Percentiles rank a stretch among this genome's conserved stretches.
These are phyloP conservation scores for Cucurbita argyrosperma DNA, from an alignment of 306 rosid genomes.

Conservation along the genomic window DNA sequence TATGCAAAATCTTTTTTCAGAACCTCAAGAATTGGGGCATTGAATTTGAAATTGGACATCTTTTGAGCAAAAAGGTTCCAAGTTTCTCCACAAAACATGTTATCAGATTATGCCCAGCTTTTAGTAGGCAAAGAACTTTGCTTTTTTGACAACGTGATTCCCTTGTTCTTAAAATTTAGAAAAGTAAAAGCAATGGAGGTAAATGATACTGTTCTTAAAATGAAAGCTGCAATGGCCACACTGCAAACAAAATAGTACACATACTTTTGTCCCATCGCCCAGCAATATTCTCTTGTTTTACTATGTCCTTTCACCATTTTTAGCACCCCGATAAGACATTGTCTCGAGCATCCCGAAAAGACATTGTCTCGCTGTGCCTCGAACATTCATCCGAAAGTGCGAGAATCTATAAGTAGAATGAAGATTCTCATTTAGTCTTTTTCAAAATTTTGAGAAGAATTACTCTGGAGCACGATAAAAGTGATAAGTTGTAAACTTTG, in stretches of 20 bases:
- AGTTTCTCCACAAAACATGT: background rate
- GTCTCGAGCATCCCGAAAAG: background rate
- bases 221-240: conserved; percentile 5
- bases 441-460: too few relatives aligned
- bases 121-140: background rate
- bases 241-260: background rate
- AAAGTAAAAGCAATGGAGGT: background rate
- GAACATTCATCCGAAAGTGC: background rate
- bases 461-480: too few relatives aligned
- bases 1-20: background rate
- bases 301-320: background rate
- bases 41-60: background rate
- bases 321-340: background rate
- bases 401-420: too few relatives aligned
- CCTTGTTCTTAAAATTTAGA: background rate
- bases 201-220: background rate
- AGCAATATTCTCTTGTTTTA: background rate
- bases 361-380: background rate
- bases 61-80: background rate
- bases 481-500: too few relatives aligned
- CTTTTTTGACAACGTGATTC: background rate
- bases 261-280: background rate
- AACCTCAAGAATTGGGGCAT: background rate
- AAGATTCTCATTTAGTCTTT: background rate
- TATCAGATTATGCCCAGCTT: background rate